Conservation (phyloP, 73 alveolate species). For the Stentor roeselii region DNA sequence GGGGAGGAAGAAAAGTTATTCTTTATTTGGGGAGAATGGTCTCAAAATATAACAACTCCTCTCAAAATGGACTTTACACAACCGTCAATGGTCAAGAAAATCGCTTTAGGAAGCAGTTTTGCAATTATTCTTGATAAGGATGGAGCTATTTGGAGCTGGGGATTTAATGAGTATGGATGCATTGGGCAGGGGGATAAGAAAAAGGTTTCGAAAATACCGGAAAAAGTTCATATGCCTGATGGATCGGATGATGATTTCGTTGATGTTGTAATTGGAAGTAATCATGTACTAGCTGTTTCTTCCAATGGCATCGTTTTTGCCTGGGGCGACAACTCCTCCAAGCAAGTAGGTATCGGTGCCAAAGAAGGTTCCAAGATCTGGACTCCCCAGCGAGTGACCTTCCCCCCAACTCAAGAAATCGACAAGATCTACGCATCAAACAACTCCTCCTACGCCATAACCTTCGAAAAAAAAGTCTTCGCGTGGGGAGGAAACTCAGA, state of each 20-base stretch:
- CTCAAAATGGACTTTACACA: conserved; percentile 11
- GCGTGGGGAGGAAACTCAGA: conserved; percentile 23
- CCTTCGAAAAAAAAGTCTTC: background rate
- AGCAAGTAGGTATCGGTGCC: background rate
- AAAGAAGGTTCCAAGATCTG: background rate
- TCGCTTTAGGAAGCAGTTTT: background rate
- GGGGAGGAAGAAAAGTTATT: background rate
- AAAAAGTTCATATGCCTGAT: background rate
- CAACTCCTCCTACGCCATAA: background rate
- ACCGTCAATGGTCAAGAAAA: background rate
- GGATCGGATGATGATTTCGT: background rate
- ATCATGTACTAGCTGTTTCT: conserved; percentile 5
- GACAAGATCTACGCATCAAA: background rate
- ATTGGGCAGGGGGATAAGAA: background rate
- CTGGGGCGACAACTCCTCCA: background rate
- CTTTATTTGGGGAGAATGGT: conserved; percentile 28
- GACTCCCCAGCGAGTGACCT: background rate
- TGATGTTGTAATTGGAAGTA: background rate
- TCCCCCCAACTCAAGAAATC: background rate
- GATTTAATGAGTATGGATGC: conserved; percentile 3
- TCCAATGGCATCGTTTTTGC: background rate
- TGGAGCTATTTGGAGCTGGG: conserved; percentile 12
- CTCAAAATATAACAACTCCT: conserved; percentile 26
- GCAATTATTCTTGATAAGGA: background rate
- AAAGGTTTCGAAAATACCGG: conserved; percentile 2